phyloP scores from a whole-genome alignment of 2,329 filamentous ascomycete species.

The Talaromyces rugulosus region DNA sequence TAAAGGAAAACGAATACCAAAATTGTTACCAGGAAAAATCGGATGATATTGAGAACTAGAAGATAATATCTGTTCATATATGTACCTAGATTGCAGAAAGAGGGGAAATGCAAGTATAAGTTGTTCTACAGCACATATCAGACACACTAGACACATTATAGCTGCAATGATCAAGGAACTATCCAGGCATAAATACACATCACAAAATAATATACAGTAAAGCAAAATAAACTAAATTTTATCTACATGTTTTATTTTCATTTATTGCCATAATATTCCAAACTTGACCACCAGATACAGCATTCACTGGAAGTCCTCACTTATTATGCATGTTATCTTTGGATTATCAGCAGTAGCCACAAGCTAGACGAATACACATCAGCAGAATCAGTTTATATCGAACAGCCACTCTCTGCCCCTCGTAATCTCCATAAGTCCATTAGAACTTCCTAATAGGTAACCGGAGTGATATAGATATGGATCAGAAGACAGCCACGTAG shows the following conservation, averaged over 20 bases:
- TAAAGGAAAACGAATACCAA: background rate
- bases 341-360: no score
- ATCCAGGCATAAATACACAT: background rate
- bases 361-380: no score
- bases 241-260: background rate
- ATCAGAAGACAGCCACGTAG: no score
- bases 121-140: background rate
- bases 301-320: no score
- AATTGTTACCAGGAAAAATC: background rate
- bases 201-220: background rate
- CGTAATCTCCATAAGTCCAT: no score
- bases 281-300: background rate
- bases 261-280: background rate
- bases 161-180: background rate
- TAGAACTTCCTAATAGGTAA: no score
- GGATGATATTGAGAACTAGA: background rate
- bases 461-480: no score
- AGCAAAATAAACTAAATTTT: background rate
- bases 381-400: no score
- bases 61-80: background rate
- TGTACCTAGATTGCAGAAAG: background rate
- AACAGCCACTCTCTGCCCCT: no score
- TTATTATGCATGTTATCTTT: no score
- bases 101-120: background rate
- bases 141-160: background rate